Base-by-base conservation (phyloP, 192 early-diverging fungal species). In the Nowakowskiella sp. region DNA sequence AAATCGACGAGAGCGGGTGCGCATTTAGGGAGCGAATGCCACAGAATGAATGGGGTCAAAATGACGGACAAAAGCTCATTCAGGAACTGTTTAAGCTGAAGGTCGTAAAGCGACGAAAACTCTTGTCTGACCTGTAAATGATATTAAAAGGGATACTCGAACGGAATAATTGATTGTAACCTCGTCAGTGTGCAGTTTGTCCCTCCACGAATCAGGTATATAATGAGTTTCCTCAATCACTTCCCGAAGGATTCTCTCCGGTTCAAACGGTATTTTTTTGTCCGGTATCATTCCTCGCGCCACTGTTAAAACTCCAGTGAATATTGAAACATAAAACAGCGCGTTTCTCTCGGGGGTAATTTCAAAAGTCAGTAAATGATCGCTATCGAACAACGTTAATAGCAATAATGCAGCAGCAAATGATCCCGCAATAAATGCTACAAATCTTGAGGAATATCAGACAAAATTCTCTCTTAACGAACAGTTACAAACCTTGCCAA, bases 321-420 rank as follows among this genome's bases (percentile, higher is more conserved):
- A 95, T 2, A 97, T 53, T 1, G 91, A 89, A 43, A 91, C 78
- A 68, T 97, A 99, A 55, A 97, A 99, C 49, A 99, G 78, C 1
- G 88, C 90, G 0, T 91, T 90, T 29, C 87, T 71, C 45, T 82
- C 83, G 5, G 86, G 74, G 1, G 92, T 88, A 49, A 99, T 89
- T 58, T 99, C 92, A 46, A 99, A 90, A 25, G 85, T 84, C 32
- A 92, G 71, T 29, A 89, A 74, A 9, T 92, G 66, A 47, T 96
- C 92, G 27, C 89, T 82, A 55, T 97, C 90, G 24, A 92, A 74
- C 7, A 93, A 54, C 0, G 91, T 85, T 10, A 94, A 73, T 7
- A 90, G 55, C 0, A 84, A 62, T n/a, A 99, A 72, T 6, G 93
- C 83, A 2, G 87, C 87, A 2, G 90, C 82, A 59, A 99, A 83